Evolutionary conservation across 345 rosid genomes (phyloP), one percentile per base, ranked within the genome.

Genomic region (Gossypium australe): DNA sequence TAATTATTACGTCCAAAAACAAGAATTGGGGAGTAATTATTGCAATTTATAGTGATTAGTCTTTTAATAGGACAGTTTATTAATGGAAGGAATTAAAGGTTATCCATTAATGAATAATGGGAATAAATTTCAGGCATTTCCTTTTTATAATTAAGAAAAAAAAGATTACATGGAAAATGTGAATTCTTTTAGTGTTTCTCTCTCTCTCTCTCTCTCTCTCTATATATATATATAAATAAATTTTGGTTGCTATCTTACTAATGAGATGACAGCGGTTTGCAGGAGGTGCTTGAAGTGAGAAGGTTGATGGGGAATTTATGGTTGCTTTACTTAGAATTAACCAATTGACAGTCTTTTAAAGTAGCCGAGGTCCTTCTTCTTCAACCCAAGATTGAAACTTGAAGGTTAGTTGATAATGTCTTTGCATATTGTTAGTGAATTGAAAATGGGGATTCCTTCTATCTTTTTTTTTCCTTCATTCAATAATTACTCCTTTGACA

Each of bases 331-430:
- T 49, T 58, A 63, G 63, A 25, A 24, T 55, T 52, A 20, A 61
- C 68, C 16, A 45, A 72, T 67, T 45, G 65, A 45, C 6, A 0
- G 14, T 27, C 17, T 55, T 77, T 43, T 29, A 59, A 73, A 41
- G 43, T 20, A 44, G 34, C 55, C 17, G 3, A 63, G 47, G 24
- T 58, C 61, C 73, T 75, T 38, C 13, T 12, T 74, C 77, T 70
- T 20, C n/a, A 22, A 65, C 55, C 59, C 60, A 7, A 53, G 43
- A 43, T 74, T 64, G 56, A 62, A 11, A 73, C 44, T 74, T 73
- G 55, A 68, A 73, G 82, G 82, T 82, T 73, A 20, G 78, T 76
- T 38, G 27, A 65, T 43, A 48, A 61, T 47, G 27, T 45, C 16
- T 56, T 55, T 18, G 44, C 24, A 1, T 16, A 8, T 9, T 18